These are phyloP conservation scores for Ceratocystis eucalypticola DNA, from an alignment of 2,329 filamentous ascomycete species.

Conservation along the genomic window DNA sequence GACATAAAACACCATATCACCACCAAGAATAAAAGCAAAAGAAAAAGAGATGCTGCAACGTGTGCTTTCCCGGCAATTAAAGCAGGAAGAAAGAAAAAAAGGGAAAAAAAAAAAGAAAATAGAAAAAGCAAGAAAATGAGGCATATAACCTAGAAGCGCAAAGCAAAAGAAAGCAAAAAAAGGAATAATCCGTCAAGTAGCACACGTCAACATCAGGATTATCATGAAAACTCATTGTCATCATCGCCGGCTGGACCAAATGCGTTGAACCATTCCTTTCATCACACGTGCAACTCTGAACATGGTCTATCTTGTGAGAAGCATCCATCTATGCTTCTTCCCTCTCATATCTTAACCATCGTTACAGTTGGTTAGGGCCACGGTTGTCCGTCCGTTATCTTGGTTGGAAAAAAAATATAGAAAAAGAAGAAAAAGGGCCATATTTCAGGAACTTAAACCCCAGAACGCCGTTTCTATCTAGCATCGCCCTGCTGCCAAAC, in stretches of 20 bases:
- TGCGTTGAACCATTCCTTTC: conserved; percentile 50
- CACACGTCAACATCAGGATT: conserved; percentile 1
- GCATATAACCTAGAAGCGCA: background rate
- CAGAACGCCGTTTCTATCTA: conserved; percentile 33
- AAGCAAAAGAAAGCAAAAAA: background rate
- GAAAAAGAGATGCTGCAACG: background rate
- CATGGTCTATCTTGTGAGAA: conserved; percentile 37
- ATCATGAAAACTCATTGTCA: conserved; percentile 37
- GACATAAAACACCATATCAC: background rate
- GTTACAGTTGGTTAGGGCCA: no score
- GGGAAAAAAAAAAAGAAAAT: background rate
- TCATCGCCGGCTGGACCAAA: conserved; percentile 26
- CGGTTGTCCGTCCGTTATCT: no score
- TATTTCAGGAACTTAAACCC: no score
- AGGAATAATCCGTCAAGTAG: conserved; percentile 4
- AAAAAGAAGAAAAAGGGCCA: no score
- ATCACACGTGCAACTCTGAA: conserved; percentile 74
- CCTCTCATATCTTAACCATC: no score
- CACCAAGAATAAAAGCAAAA: no score
- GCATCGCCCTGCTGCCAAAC: conserved; percentile 49
- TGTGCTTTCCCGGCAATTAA: background rate
- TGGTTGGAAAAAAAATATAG: no score
- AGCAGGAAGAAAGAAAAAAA: background rate
- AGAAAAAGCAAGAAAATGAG: background rate
- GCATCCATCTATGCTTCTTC: no score